A percentile compares a stretch with the other conserved stretches of the same genome.
These are phyloP conservation scores for Globisporangium perplexum DNA, from an alignment of 352 stramenopile species.

Conservation along the genomic window DNA sequence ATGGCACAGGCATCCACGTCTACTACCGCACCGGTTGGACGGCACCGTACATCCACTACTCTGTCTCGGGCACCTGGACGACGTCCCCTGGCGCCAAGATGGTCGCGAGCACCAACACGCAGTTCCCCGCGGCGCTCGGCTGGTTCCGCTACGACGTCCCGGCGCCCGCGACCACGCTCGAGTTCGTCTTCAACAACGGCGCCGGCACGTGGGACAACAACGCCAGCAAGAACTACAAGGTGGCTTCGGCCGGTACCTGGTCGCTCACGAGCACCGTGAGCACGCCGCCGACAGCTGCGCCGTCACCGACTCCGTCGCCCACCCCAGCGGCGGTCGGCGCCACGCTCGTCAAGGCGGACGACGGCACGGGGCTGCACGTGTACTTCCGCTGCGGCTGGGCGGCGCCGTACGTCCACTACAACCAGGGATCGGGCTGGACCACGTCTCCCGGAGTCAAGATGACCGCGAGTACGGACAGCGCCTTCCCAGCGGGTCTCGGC, in stretches of 20 bases:
- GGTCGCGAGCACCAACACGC: slow-evolving; percentile 12
- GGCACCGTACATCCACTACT: slow-evolving; percentile 44
- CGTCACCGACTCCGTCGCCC: slow-evolving; percentile 5
- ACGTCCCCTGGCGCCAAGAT: slow-evolving; percentile 6
- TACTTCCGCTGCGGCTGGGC: slow-evolving; percentile 22
- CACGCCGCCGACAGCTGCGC: slow-evolving; percentile 22
- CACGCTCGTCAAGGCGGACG: slow-evolving; percentile 18
- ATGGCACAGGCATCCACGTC: slow-evolving; percentile 36
- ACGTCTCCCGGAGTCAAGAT: slow-evolving; percentile 27
- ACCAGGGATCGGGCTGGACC: slow-evolving; percentile 27
- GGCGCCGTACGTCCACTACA: slow-evolving; percentile 35
- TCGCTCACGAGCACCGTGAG: slow-evolving; percentile 27
- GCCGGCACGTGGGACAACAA: slow-evolving; percentile 43
- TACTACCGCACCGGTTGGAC: slow-evolving; percentile 47
- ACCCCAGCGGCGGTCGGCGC: slow-evolving; percentile 6
- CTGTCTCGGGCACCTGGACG: slow-evolving; percentile 19
- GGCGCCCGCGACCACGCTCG: slow-evolving; percentile 20
- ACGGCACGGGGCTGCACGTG: slow-evolving; percentile 31
- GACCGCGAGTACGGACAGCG: slow-evolving; percentile 20
- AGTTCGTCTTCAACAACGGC: slow-evolving; percentile 50
- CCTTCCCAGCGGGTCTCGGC: slow-evolving; percentile 27
- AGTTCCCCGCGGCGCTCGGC: slow-evolving; percentile 20
- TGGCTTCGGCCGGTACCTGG: slow-evolving; percentile 25
- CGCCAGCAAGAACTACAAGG: slow-evolving; percentile 38
- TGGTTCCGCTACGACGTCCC: slow-evolving; percentile 37